Base-by-base conservation (phyloP, 768 basidiomycete species). In the Xanthoconium purpureum region DNA sequence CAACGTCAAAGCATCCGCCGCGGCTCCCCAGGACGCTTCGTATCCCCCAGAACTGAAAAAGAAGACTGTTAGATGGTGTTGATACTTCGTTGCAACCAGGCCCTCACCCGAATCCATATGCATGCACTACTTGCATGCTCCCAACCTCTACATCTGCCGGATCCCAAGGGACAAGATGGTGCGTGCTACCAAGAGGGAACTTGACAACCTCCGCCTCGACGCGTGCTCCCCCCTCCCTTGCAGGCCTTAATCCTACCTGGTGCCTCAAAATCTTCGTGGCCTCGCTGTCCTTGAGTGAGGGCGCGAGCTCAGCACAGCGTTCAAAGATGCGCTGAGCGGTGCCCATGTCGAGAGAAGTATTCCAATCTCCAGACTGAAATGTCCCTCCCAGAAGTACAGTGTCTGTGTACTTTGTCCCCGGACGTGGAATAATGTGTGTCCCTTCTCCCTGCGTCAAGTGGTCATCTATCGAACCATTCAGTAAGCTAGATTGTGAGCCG, bases 361-460 rank as follows among this genome's bases (percentile, higher is more conserved):
- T 79, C 78, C 80, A 82, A 58, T 77, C 75, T 74, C 75, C 50
- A 65, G 57, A 6, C 48, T 80, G 69, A 68, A 77, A 84, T 6
- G 80, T 84, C 1, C 87, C 87, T 12, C 87, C 87, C 14, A 84
- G 66, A 51, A 86, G 73, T 35, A 77, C 75, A 47, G 75, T 71
- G 24, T 80, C 77, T 6, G 74, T 71, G 28, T 81, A 64, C 48
- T 70, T 61, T 38, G 2, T 35, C 55, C 77, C 77, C 14, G 83
- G 78, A 20, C 86, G 78, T 18, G 87, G 84, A 60, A 88, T 87
- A 60, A 87, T 78, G 68, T 88, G 88, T 3, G 78, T 78, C 8
- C 69, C 67, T 47, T 67, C 67, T 58, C 61, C 54, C 30, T 55
- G 48, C 10, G 46, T 58, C 1, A 49, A 60, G 11, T 35, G 1